Percentiles rank a stretch among this genome's conserved stretches.
phyloP scores from a whole-genome alignment of 1,139 yeast genomes.

The Zygoascus meyerae region DNA sequence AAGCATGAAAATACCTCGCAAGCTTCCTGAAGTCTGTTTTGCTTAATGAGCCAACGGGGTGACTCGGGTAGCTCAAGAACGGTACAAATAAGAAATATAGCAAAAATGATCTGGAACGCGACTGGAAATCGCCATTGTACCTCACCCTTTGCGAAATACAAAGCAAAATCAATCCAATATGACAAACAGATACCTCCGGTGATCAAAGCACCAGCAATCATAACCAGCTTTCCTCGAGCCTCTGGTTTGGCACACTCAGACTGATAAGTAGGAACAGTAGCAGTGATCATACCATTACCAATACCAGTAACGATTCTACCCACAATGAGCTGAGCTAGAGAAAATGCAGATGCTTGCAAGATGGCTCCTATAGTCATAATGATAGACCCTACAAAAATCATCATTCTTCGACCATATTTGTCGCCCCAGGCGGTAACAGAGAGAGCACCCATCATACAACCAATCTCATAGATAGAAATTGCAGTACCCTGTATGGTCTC shows the following conservation, averaged over 20 bases:
- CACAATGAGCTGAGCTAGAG: constrained; percentile 58
- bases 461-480: constrained; percentile 60
- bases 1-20: constrained; percentile 43
- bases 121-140: constrained; percentile 44
- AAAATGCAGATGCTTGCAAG: constrained; percentile 51
- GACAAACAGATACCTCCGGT: constrained; percentile 69
- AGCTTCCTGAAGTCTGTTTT: constrained; percentile 42
- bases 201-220: constrained; percentile 63
- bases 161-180: constrained; percentile 65
- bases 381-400: constrained; percentile 52
- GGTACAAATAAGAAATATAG: constrained; percentile 13
- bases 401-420: constrained; percentile 56
- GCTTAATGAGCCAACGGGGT: constrained; percentile 43
- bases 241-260: constrained; percentile 44
- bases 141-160: constrained; percentile 39
- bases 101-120: constrained; percentile 30
- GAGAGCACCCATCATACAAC: constrained; percentile 67
- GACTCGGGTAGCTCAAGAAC: constrained; percentile 39
- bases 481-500: constrained; percentile 21
- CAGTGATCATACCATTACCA: constrained; percentile 57
- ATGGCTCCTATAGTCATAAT: constrained; percentile 59
- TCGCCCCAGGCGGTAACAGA: constrained; percentile 60
- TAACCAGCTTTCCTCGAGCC: constrained; percentile 64
- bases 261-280: constrained; percentile 53
- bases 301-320: constrained; percentile 54